phyloP scores from a whole-genome alignment of 1,139 yeast species.

The Pichia sp. region DNA sequence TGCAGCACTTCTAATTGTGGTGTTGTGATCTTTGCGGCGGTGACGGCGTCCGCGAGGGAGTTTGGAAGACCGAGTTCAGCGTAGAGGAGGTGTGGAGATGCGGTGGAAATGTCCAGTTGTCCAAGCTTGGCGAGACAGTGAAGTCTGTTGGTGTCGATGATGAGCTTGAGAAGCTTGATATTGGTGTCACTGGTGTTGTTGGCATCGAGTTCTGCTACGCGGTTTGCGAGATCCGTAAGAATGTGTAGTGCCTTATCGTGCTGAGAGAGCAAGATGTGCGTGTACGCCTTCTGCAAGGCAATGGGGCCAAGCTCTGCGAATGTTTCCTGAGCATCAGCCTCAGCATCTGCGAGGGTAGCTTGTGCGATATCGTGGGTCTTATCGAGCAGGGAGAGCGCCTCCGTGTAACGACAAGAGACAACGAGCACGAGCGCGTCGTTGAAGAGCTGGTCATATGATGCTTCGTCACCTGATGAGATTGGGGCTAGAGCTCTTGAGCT shows the following conservation, averaged over 20 bases:
- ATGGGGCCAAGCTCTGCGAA: constrained; percentile 56
- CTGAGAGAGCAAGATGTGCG: constrained; percentile 44
- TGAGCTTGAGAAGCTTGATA: constrained; percentile 15
- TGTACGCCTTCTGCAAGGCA: constrained; percentile 61
- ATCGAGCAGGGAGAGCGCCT: constrained; percentile 42
- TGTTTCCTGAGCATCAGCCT: constrained; percentile 39
- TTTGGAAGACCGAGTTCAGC: constrained; percentile 40
- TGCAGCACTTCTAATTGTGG: constrained; percentile 36
- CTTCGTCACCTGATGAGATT: constrained; percentile 1
- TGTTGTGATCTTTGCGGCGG: constrained; percentile 36
- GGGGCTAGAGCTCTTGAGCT: too few relatives aligned
- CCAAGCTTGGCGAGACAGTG: too few relatives aligned
- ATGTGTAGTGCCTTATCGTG: constrained; percentile 36
- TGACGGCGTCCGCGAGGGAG: constrained; percentile 31
- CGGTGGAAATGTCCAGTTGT: too few relatives aligned
- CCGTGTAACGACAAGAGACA: constrained; percentile 35
- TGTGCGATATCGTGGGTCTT: constrained; percentile 35
- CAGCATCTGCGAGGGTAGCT: constrained; percentile 29
- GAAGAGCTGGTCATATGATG: constrained; percentile 52
- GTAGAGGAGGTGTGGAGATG: constrained; percentile 32
- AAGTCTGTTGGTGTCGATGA: neutral
- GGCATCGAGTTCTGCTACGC: too few relatives aligned
- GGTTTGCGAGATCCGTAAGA: constrained; percentile 1
- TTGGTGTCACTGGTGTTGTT: too few relatives aligned
- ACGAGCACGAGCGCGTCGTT: constrained; percentile 59